Base-by-base conservation (phyloP, 257 asterid genomes). In the Capsicum chinense region DNA sequence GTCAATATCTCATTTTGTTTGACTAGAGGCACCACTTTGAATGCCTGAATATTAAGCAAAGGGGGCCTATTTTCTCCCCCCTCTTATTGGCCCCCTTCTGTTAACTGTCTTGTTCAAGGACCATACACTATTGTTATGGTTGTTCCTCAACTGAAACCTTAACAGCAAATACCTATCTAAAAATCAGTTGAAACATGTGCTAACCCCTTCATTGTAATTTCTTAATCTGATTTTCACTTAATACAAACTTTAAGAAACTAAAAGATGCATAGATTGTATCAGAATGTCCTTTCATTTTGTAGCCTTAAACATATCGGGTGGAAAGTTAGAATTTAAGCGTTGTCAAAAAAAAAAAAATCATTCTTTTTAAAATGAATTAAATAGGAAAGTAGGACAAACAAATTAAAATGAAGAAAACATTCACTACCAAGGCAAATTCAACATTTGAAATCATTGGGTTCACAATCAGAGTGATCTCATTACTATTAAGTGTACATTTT, bases 1-100 rank as follows among this genome's bases (percentile, higher is more conserved):
- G 9, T 70, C 56, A 70, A 42, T 21, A 74, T 74, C 44, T 74
- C 47, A 74, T 21, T 50, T 68, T 50, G n/a, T 73, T 73, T 73
- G 80, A 73, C 80, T 47, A 71, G 58, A 48, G 58, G 39, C 79
- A 74, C 60, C 60, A 74, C n/a, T 39, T 50, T 17, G 9, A 48
- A 47, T 71, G 6, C 37, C 26, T 68, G n/a, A 19, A 68, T 68
- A 37, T 14, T 15, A 66, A 19, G 4, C 42, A 19, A 39, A 73
- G 57, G 80, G 80, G 42, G 1, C 80, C 60, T 73, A 52, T 52
- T 74, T 48, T 68, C 52, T 68, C 52, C 50, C 52, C 50, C 52
- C 52, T 68, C 12, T 68, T 19, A 11, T 48, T 74, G 60, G 19
- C 2, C 60, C 80, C 44, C 12, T 74, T 74, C 62, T 74, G 81